Conservation (phyloP, 2,329 filamentous ascomycete species). For the Trichoderma harzianum region DNA sequence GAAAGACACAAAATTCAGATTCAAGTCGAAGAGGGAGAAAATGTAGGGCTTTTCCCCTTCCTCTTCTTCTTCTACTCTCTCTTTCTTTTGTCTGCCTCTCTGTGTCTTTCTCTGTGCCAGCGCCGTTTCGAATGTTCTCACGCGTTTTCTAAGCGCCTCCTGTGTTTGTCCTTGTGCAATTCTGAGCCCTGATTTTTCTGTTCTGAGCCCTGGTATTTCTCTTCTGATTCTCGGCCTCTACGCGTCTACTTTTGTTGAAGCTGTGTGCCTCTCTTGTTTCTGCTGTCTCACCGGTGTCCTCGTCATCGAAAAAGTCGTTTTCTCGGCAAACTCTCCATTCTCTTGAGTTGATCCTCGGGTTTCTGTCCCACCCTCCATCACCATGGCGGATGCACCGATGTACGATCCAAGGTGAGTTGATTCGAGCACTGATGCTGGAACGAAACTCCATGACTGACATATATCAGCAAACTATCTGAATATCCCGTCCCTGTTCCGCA, state of each 20-base stretch:
- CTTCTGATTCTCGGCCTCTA: neutral
- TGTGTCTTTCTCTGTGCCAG: neutral
- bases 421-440: neutral
- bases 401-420: neutral
- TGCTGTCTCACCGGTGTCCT: accelerated
- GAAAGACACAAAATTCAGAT: neutral
- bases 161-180: neutral
- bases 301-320: neutral
- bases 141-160: neutral
- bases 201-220: neutral
- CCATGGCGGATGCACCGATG: neutral
- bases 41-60: neutral
- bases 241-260: neutral
- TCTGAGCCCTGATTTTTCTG: neutral
- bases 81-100: neutral
- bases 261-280: neutral
- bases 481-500: neutral
- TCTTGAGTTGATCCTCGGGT: neutral
- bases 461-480: neutral
- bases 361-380: neutral
- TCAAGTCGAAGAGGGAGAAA: neutral
- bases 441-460: neutral
- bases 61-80: neutral
- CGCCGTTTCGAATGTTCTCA: neutral
- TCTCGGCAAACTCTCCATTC: neutral